Base-by-base conservation (phyloP, 768 basidiomycete species). In the Rhodotorula kratochvilovae region DNA sequence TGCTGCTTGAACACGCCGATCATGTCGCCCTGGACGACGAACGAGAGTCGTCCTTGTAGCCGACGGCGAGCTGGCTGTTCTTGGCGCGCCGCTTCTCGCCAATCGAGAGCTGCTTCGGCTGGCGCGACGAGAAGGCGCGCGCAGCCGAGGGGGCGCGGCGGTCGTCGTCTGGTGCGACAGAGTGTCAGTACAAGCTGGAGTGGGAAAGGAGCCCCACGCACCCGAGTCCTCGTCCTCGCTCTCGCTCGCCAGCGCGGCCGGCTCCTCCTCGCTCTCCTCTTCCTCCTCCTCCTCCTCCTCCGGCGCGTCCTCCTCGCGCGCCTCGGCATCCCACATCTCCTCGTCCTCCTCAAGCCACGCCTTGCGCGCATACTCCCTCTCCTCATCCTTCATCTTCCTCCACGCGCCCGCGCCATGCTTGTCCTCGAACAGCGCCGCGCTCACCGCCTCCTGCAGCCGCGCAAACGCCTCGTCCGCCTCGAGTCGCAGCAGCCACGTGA, bases 41-140 rank as follows among this genome's bases (percentile, higher is more conserved):
- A 97, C 19, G 93, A 92, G 39, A 94, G 77, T 96, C 93, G 70
- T 92, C 91, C 81, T 91, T 92, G 84, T 96, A 94, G 19, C 95
- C 95, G 51, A 98, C 88, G 7, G 90, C 91, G 48, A 98, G 85
- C 72, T 92, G 90, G 11, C 90, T 90, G 80, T 98, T 98, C 61
- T 77, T 78, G 23, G 75, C 72, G n/a, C 66, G 77, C 75, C 36
- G 76, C 75, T 58, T 79, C 72, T 15, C 74, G 75, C 31, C 75
- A 54, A 78, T 79, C 59, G 80, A 80, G 33, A 85, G 84, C 62
- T 86, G 50, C 12, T 80, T 80, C 6, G 81, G 21, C 29, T 71
- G 29, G 57, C 35, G 35, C 31, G 53, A 48, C 42, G 59, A 67
- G 76, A 43, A 68, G 45, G 63, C 61, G 42, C 56, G 65, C 2